phyloP scores from a whole-genome alignment of 768 basidiomycete genomes.

The Amanita exitialis region DNA sequence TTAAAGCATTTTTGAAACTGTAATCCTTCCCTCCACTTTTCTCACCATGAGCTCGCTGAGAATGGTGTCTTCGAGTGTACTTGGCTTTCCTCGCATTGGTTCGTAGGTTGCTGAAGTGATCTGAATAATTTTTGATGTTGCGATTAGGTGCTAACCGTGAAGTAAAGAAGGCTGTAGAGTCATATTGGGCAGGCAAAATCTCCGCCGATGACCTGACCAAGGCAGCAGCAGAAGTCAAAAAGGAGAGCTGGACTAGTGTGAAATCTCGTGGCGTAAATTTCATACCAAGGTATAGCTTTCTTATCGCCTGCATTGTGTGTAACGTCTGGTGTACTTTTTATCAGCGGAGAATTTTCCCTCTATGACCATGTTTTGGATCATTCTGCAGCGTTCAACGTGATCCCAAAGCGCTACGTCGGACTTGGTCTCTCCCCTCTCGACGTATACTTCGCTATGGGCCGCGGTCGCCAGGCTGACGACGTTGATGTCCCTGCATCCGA shows the following conservation, averaged over 20 bases:
- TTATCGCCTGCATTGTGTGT: background rate
- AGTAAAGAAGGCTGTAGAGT: slow-evolving; percentile 96
- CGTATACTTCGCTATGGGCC: slow-evolving; percentile 98
- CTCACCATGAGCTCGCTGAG: slow-evolving; percentile 20
- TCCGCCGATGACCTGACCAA: slow-evolving; percentile 82
- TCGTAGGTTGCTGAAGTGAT: slow-evolving; percentile 10
- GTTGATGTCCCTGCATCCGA: slow-evolving; percentile 96
- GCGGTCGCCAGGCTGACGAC: slow-evolving; percentile 88
- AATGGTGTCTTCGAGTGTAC: slow-evolving; percentile 79
- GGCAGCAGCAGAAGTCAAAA: slow-evolving; percentile 79
- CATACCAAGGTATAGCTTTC: slow-evolving; percentile 65
- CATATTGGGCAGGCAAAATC: slow-evolving; percentile 94
- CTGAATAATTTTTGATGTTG: background rate
- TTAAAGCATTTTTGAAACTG: slow-evolving; percentile 11
- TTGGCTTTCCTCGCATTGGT: slow-evolving; percentile 93
- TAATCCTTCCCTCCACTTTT: slow-evolving; percentile 9
- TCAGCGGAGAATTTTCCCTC: slow-evolving; percentile 94
- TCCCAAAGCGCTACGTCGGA: slow-evolving; percentile 88
- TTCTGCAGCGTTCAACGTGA: slow-evolving; percentile 91
- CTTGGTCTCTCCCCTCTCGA: slow-evolving; percentile 84
- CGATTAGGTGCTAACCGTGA: slow-evolving; percentile 80
- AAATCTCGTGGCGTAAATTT: slow-evolving; percentile 81
- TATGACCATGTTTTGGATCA: slow-evolving; percentile 99
- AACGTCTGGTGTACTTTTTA: slow-evolving; percentile 9
- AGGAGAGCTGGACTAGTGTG: slow-evolving; percentile 79